Percentiles rank a stretch among this genome's conserved stretches.
These are phyloP conservation scores for Pichia sp. DNA, from an alignment of 1,139 yeast species.

Conservation along the genomic window DNA sequence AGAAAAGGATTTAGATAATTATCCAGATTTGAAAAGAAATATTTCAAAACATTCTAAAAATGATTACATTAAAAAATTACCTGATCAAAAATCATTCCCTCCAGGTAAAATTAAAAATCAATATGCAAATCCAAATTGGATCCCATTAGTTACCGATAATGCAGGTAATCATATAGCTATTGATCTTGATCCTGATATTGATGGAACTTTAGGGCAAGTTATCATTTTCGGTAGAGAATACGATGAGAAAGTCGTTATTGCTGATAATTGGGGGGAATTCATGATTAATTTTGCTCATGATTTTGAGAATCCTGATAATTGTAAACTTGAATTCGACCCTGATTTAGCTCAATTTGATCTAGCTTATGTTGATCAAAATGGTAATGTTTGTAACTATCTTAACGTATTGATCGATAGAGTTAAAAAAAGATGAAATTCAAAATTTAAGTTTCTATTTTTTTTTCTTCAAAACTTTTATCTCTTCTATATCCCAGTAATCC, in stretches of 20 bases:
- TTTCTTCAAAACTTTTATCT: no score
- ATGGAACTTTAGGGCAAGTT: constrained; percentile 66
- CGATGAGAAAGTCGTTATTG: constrained; percentile 53
- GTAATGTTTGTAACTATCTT: constrained; percentile 39
- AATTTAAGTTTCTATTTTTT: background rate
- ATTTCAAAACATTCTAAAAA: constrained; percentile 15
- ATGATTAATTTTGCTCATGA: constrained; percentile 39
- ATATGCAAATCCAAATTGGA: constrained; percentile 86
- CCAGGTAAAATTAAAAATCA: constrained; percentile 60
- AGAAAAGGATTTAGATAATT: constrained; percentile 12
- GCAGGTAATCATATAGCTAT: constrained; percentile 87
- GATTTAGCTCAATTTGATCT: constrained; percentile 86
- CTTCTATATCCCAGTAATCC: no score
- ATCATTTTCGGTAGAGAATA: constrained; percentile 55
- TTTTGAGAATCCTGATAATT: constrained; percentile 44
- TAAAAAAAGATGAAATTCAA: constrained; percentile 1
- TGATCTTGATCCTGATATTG: constrained; percentile 77
- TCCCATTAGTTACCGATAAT: constrained; percentile 80
- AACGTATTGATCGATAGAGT: constrained; percentile 41
- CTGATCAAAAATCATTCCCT: constrained; percentile 69
- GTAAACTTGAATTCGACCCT: constrained; percentile 70
- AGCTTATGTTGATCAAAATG: constrained; percentile 48
- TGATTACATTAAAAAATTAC: constrained; percentile 29
- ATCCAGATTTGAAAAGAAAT: constrained; percentile 17
- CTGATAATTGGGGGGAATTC: constrained; percentile 46